A percentile compares a stretch with the other conserved stretches of the same genome.
phyloP scores from a whole-genome alignment of 805 yeast species.

The Ogataea nonfermentans region DNA sequence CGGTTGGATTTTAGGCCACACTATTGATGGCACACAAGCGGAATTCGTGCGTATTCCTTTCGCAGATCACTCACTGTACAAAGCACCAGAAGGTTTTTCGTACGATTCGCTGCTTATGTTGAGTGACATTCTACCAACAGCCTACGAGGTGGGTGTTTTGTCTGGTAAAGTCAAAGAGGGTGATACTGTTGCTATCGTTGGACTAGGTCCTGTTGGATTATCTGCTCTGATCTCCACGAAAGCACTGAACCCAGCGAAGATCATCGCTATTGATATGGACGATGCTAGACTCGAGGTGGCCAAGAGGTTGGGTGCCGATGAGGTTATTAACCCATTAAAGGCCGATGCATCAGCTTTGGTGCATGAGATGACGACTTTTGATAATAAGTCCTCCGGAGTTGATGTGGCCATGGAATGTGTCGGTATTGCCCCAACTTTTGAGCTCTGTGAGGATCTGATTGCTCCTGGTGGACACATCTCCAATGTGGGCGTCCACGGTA shows the following conservation, averaged over 20 bases:
- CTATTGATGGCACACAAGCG: constrained; percentile 68
- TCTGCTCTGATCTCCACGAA: constrained; percentile 58
- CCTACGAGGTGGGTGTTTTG: constrained; percentile 63
- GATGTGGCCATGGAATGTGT: constrained; percentile 66
- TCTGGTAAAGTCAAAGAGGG: constrained; percentile 51
- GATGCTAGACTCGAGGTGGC: constrained; percentile 59
- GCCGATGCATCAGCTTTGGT: constrained; percentile 38
- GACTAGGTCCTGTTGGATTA: constrained; percentile 67
- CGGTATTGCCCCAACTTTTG: constrained; percentile 61
- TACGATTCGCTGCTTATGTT: constrained; percentile 55
- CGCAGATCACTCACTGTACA: constrained; percentile 41
- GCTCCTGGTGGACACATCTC: constrained; percentile 63
- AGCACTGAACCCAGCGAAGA: constrained; percentile 51
- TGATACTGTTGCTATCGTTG: constrained; percentile 62
- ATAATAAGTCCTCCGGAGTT: constrained; percentile 45
- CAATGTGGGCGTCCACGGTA: constrained; percentile 58
- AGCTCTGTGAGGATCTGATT: constrained; percentile 53
- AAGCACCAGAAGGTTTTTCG: constrained; percentile 33
- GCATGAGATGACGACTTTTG: constrained; percentile 32
- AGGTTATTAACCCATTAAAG: constrained; percentile 50
- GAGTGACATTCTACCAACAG: constrained; percentile 66
- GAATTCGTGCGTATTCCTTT: constrained; percentile 56
- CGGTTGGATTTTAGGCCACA: constrained; percentile 53
- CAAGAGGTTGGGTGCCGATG: constrained; percentile 58
- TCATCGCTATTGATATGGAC: constrained; percentile 58